Evolutionary conservation across 306 rosid species (phyloP).

Genomic region (Quercus glauca): DNA sequence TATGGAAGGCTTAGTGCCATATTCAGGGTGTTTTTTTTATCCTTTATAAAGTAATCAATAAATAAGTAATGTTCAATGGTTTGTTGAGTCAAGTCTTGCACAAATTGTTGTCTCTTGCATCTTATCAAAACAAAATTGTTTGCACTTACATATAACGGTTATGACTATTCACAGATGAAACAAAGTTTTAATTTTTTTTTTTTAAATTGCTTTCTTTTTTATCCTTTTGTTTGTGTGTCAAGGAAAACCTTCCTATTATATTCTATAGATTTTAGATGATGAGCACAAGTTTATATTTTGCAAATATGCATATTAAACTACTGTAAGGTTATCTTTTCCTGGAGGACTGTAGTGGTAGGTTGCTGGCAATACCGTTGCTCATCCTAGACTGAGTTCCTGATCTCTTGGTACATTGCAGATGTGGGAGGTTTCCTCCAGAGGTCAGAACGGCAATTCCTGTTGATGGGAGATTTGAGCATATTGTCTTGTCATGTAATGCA

Average conservation of each 20-base stretch:
- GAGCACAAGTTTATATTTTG: background rate
- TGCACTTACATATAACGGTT: too few relatives aligned
- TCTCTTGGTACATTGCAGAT: constrained; percentile 51
- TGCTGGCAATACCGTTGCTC: background rate
- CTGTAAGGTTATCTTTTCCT: background rate
- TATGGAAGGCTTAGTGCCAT: background rate
- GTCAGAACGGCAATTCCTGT: constrained; percentile 97
- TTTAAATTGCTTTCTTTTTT: too few relatives aligned
- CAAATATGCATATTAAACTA: constrained; percentile 2
- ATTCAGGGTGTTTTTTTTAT: too few relatives aligned
- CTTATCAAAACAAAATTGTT: too few relatives aligned
- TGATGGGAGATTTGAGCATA: constrained; percentile 99
- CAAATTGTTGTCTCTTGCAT: too few relatives aligned
- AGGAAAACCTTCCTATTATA: background rate
- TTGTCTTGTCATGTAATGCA: constrained; percentile 86
- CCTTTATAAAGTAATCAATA: too few relatives aligned
- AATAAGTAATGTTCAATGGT: too few relatives aligned
- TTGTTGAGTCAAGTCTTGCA: too few relatives aligned
- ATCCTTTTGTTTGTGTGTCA: background rate
- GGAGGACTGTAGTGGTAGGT: background rate
- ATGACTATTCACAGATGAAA: too few relatives aligned
- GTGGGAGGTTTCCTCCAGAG: constrained; percentile 98
- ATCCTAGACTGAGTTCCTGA: constrained; percentile 15
- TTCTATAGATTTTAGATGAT: background rate
- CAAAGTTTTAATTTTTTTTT: too few relatives aligned